Percentiles rank a stretch among this genome's conserved stretches.
Conservation (phyloP, 148 eudicot genomes). For the Camellia japonica region DNA sequence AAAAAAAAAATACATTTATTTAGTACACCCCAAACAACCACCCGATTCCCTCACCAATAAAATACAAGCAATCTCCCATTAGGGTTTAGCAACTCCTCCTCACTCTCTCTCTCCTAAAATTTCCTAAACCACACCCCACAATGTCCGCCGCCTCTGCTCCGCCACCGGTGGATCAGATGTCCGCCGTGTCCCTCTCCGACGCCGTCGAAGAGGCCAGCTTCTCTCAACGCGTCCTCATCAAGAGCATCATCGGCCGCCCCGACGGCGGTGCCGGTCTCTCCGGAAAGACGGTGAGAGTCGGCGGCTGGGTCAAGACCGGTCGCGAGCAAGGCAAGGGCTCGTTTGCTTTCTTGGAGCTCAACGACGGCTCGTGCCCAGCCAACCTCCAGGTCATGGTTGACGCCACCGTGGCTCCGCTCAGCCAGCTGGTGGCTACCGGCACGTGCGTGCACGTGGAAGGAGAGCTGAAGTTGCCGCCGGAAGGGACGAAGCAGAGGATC, state of each 20-base stretch:
- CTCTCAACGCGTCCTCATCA: constrained; percentile 64
- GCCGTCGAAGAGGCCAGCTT: constrained; percentile 40
- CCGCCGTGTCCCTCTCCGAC: constrained; percentile 20
- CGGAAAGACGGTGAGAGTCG: constrained; percentile 50
- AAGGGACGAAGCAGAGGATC: constrained; percentile 57
- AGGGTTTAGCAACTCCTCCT: not conserved
- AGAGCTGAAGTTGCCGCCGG: constrained; percentile 56
- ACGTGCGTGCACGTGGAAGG: constrained; percentile 64
- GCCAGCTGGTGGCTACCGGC: constrained; percentile 50
- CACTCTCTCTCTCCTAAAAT: not conserved
- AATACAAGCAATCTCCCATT: not conserved
- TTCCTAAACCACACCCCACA: not conserved
- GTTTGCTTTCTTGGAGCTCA: constrained; percentile 77
- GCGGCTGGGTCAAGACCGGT: constrained; percentile 95
- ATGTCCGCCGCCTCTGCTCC: constrained; percentile 12
- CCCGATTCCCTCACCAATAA: not conserved
- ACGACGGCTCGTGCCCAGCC: constrained; percentile 74
- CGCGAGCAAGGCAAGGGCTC: constrained; percentile 68
- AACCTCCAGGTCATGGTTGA: constrained; percentile 76
- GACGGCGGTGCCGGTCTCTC: constrained; percentile 75
- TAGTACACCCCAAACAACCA: not conserved
- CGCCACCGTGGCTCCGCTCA: constrained; percentile 33
- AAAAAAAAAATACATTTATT: too few species aligned
- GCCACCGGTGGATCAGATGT: constrained; percentile 30
- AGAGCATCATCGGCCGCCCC: constrained; percentile 45